Evolutionary conservation across 2,329 filamentous ascomycete species (phyloP), one percentile per base, ranked within the genome.

Genomic region (Aspergillus fumigatus): DNA sequence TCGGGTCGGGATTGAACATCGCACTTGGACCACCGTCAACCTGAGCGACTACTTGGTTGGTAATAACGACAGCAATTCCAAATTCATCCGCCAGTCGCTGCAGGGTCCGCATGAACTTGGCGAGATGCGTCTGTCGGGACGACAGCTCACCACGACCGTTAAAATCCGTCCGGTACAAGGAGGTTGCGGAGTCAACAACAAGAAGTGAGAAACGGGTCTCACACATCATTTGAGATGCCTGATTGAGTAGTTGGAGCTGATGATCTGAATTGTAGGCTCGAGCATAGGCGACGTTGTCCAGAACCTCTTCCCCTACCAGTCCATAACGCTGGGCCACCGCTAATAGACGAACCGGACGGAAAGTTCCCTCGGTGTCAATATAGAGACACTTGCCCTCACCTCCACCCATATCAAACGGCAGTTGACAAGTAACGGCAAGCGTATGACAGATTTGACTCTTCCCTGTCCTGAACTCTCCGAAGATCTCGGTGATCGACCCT

Each of bases 361-460:
- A 99, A 1, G 94, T 99, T 59, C 94, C 95, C 74, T 99, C 94
- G 0, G 94, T 99, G 68, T 99, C 94, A 63, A 99, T 99, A 70
- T 99, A 99, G 51, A 99, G 82, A 69, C 95, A 99, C 73, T 99
- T 99, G 49, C 94, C 94, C 76, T 99, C 94, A 29, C 95, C 94
- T 55, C 94, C 94, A 53, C 94, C 95, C 93, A 97, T 97, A 70
- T 99, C 94, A 71, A 99, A 97, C 1, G 94, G 94, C 47, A 99
- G 75, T 74, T 99, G 94, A 71, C 95, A 99, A 49, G 94, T 99
- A 29, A 99, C 94, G 0, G 95, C 94, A n/a, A 99, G 82, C 0
- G 94, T 99, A 73, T 99, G 95, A 68, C 94, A 99, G 56, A 99
- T 93, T 75, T 99, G 94, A 79, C 92, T 96, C 78, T 99, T 99